Evolutionary conservation across 257 asterid genomes (phyloP).

Genomic region (Solanum chiquidenum): DNA sequence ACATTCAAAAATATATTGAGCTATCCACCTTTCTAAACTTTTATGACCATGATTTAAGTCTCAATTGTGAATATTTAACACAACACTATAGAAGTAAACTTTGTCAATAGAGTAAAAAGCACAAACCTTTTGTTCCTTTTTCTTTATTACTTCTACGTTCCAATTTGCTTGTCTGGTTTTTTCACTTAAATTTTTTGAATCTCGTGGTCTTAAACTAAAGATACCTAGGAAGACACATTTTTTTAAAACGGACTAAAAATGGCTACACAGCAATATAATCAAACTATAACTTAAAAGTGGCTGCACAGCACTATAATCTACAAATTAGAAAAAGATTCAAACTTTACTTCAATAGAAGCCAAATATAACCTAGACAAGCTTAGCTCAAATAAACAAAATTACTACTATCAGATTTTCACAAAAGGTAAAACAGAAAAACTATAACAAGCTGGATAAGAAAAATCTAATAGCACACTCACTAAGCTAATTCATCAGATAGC

Average conservation of each 20-base stretch:
- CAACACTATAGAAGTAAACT: neutral
- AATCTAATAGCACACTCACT: neutral
- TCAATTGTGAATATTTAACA: neutral
- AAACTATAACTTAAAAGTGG: neutral
- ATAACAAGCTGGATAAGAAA: neutral
- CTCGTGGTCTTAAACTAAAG: neutral
- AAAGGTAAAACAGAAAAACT: neutral
- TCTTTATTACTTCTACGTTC: neutral
- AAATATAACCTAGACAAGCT: neutral
- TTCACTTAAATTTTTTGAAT: neutral
- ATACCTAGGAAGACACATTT: neutral
- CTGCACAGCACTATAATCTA: neutral
- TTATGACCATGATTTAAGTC: neutral
- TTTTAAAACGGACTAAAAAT: neutral
- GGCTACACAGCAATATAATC: neutral
- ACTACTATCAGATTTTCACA: neutral
- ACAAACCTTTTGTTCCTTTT: neutral
- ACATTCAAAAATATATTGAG: neutral
- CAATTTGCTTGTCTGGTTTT: neutral
- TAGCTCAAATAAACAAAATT: neutral
- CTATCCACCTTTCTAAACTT: neutral
- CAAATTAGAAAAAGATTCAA: neutral
- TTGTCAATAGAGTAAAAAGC: neutral
- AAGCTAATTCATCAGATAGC: neutral
- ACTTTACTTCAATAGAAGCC: neutral